Evolutionary conservation across 768 basidiomycete species (phyloP).

Genomic region (Hygrophorus pudorinus): DNA sequence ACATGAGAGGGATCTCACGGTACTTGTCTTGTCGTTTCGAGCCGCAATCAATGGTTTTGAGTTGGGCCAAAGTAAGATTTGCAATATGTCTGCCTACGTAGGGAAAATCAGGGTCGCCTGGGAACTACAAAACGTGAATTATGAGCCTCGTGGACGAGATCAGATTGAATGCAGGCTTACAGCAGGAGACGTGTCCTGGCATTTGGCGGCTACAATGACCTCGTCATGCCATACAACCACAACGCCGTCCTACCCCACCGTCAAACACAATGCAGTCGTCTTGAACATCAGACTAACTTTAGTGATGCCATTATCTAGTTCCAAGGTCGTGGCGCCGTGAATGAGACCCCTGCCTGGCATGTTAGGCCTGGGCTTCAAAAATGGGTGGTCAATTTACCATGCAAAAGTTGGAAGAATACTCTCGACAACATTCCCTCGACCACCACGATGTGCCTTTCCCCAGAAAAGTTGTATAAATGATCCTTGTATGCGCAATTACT

Average conservation of each 20-base stretch:
- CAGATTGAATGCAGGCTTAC: conserved; percentile 25
- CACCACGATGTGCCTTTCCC: conserved; percentile 61
- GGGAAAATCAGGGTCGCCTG: conserved; percentile 52
- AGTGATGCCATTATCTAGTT: conserved; percentile 72
- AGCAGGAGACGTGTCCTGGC: conserved; percentile 54
- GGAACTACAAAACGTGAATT: conserved; percentile 26
- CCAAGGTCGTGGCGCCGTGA: conserved; percentile 66
- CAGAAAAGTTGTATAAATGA: too few species aligned
- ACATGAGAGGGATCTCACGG: conserved; percentile 32
- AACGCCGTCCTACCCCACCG: conserved; percentile 51
- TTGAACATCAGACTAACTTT: conserved; percentile 27
- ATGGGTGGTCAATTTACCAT: conserved; percentile 34
- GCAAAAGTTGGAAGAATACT: conserved; percentile 69
- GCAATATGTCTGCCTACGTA: conserved; percentile 71
- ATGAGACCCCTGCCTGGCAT: conserved; percentile 48
- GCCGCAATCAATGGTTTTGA: conserved; percentile 76
- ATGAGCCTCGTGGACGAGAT: background rate
- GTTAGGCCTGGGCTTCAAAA: background rate
- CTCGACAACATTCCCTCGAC: conserved; percentile 67
- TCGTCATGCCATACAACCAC: conserved; percentile 81
- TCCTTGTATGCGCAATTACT: too few species aligned
- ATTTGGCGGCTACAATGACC: conserved; percentile 51
- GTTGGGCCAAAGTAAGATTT: conserved; percentile 70
- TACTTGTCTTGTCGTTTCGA: conserved; percentile 48
- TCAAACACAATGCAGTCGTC: background rate